Conservation (phyloP, 108 stramenopile genomes). For the Cyclotella distinguenda region DNA sequence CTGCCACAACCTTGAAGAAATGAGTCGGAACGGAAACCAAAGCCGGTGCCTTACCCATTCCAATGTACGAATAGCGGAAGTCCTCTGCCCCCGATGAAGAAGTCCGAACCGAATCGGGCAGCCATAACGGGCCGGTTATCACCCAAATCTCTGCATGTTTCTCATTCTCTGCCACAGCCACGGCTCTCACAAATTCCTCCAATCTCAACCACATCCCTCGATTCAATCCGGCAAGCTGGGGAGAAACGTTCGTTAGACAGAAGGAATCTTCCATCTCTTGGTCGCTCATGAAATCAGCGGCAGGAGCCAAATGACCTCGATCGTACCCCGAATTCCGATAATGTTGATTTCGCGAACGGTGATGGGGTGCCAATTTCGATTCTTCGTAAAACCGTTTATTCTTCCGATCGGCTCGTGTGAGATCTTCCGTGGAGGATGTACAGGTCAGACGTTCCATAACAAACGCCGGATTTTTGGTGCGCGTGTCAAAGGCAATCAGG, state of each 20-base stretch:
- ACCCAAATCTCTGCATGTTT: slow-evolving; percentile 51
- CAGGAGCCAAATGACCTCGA: slow-evolving; percentile 83
- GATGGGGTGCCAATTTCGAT: slow-evolving; percentile 38
- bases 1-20: slow-evolving; percentile 73
- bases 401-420: slow-evolving; percentile 2
- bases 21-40: slow-evolving; percentile 81
- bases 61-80: slow-evolving; percentile 62
- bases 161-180: slow-evolving; percentile 33
- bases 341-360: slow-evolving; percentile 62
- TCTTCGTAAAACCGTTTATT: slow-evolving; percentile 71
- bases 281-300: slow-evolving; percentile 56
- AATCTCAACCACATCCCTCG: slow-evolving; percentile 55
- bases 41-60: slow-evolving; percentile 68
- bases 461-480: slow-evolving; percentile 72
- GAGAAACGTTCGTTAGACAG: slow-evolving; percentile 66
- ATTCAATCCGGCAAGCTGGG: slow-evolving; percentile 69
- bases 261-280: slow-evolving; percentile 57
- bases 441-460: slow-evolving; percentile 59
- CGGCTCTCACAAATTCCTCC: slow-evolving; percentile 55
- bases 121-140: slow-evolving; percentile 80
- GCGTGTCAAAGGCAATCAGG: slow-evolving; percentile 75
- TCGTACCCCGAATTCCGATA: slow-evolving; percentile 78
- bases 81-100: background rate
- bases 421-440: background rate
- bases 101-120: slow-evolving; percentile 42